phyloP scores from a whole-genome alignment of 352 stramenopile species.

The Globisporangium polare region DNA sequence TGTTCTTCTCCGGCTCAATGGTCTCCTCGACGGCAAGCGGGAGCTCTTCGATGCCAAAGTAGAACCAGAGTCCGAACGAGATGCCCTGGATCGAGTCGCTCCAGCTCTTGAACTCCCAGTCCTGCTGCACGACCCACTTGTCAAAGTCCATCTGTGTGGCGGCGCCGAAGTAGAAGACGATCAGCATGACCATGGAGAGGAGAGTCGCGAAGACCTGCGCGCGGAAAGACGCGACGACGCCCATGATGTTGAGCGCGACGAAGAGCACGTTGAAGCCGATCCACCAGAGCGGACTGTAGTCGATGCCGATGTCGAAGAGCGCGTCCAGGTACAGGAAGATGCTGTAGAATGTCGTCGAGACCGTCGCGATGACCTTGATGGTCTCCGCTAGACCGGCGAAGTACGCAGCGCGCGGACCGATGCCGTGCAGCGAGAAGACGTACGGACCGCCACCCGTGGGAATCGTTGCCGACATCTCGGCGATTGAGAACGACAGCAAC shows the following conservation, averaged over 20 bases:
- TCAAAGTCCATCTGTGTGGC: conserved; percentile 47
- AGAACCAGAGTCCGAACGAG: conserved; percentile 70
- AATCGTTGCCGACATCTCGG: conserved; percentile 57
- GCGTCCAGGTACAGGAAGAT: conserved; percentile 61
- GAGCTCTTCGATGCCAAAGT: conserved; percentile 72
- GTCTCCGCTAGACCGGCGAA: conserved; percentile 62
- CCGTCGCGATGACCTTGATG: conserved; percentile 57
- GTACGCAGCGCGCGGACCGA: conserved; percentile 45
- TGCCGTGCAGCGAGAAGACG: conserved; percentile 59
- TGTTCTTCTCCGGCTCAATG: conserved; percentile 67
- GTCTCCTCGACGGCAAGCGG: conserved; percentile 70
- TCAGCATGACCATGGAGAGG: conserved; percentile 40
- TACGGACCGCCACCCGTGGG: conserved; percentile 62
- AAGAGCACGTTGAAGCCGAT: conserved; percentile 55
- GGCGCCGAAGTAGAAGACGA: conserved; percentile 60
- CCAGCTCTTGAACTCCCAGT: conserved; percentile 46
- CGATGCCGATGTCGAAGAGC: conserved; percentile 35
- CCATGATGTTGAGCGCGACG: conserved; percentile 52
- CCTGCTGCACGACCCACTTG: conserved; percentile 43
- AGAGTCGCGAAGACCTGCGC: conserved; percentile 53
- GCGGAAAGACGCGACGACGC: conserved; percentile 56
- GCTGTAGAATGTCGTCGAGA: conserved; percentile 38
- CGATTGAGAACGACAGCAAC: conserved; percentile 68
- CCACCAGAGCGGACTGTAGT: conserved; percentile 51
- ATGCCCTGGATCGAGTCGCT: conserved; percentile 47